Evolutionary conservation across 441 rosid genomes (phyloP).

Genomic region (Sinapis alba): DNA sequence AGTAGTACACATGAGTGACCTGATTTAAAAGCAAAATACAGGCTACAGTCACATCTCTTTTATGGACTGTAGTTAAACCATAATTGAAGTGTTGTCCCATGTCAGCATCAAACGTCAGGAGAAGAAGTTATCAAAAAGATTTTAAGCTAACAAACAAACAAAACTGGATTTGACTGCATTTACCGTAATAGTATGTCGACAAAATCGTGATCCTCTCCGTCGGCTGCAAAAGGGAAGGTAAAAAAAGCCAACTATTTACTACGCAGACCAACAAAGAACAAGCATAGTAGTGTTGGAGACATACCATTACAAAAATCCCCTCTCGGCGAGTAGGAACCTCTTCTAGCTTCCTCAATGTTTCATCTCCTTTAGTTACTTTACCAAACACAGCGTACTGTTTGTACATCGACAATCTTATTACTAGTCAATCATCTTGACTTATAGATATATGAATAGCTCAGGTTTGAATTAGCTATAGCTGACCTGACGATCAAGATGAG

Average conservation of each 20-base stretch:
- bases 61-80: slow-evolving; percentile 38
- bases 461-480: slow-evolving; percentile 16
- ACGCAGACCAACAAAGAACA: background rate
- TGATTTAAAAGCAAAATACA: slow-evolving; percentile 28
- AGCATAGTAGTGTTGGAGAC: slow-evolving; percentile 17
- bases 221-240: slow-evolving; percentile 56
- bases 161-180: slow-evolving; percentile 30
- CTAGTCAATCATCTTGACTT: too few species aligned
- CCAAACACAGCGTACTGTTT: slow-evolving; percentile 93
- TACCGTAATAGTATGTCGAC: slow-evolving; percentile 94
- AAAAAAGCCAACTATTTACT: slow-evolving; percentile 10
- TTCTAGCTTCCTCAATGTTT: slow-evolving; percentile 83
- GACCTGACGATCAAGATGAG: slow-evolving; percentile 91
- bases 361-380: slow-evolving; percentile 91
- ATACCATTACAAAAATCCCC: slow-evolving; percentile 95
- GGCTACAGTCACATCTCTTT: slow-evolving; percentile 38
- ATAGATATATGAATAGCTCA: slow-evolving; percentile 10
- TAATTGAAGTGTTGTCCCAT: slow-evolving; percentile 28
- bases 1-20: slow-evolving; percentile 33
- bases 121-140: slow-evolving; percentile 17
- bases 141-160: slow-evolving; percentile 29
- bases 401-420: slow-evolving; percentile 17
- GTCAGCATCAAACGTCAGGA: slow-evolving; percentile 35
- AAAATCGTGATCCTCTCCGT: slow-evolving; percentile 82
- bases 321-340: slow-evolving; percentile 85